Evolutionary conservation across 2,329 filamentous ascomycete genomes (phyloP), one percentile per base, ranked within the genome.

Genomic region (Ceratocystis colombiana): DNA sequence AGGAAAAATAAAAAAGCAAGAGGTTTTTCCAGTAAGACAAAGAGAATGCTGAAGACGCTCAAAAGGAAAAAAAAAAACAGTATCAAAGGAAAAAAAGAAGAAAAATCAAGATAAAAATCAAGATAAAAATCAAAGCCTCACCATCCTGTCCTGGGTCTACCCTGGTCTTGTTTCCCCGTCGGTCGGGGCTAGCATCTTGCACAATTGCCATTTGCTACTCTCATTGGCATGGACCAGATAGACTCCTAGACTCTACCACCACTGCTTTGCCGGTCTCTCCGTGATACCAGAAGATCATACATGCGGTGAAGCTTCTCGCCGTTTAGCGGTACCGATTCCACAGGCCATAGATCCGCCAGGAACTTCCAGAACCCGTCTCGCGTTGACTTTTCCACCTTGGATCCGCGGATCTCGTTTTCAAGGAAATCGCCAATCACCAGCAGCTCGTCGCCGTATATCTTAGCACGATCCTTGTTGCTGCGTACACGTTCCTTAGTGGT

Each of bases 351-450:
- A 15, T 74, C 76, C 64, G 77, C 77, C 68, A 79, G 69, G 68
- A 79, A 79, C 61, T 79, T 76, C 77, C 80, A 83, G 66, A 82
- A 77, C 63, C 79, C 78, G 62, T 78, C 77, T 70, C 81, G 79
- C 50, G 81, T 72, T 68, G 75, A 74, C 61, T 76, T 74, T 45
- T 76, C 74, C 10, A 75, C 74, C 37, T 55, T 61, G 22, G 78
- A 77, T 64, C 77, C 77, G 44, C 79, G 74, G 37, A 77, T 70
- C 66, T 74, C 74, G 68, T 76, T 76, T 62, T 82, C 80, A 68
- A 87, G 81, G 71, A 85, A 86, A 66, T 82, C 80, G 64, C 85
- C 85, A 73, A 88, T 84, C 3, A 79, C 79, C 53, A 85, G 77
- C 46, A 88, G 75, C 71, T 86, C 82, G 33, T 77, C 76, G 70